Base-by-base conservation (phyloP, 305 asterid species). In the Striga hermonthica region DNA sequence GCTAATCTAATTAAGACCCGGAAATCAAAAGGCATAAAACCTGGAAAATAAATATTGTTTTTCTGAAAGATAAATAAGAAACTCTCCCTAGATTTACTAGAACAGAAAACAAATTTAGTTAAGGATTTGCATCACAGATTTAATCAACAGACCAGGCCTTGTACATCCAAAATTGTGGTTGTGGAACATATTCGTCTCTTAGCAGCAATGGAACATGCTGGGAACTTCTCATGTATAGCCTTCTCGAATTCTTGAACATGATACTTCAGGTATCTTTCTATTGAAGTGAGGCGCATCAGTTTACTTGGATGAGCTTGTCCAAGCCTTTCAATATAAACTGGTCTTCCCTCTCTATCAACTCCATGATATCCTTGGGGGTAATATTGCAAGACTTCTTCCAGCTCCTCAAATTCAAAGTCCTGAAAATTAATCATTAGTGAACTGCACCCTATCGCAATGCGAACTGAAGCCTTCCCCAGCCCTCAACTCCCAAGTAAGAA, bases 361-460 rank as follows among this genome's bases (percentile, higher is more conserved):
- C 97, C 98, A 80, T 92, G 98, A 83, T 85, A 89, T 76, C 98
- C 97, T 79, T 89, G 97, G 56, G 98, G 98, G 71, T 92, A 93
- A 72, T 80, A 90, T 62, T 90, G 90, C 84, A 93, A 64, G 68
- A 93, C 97, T 75, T 87, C 95, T 76, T 90, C 96, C 65, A 82
- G 81, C 84, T 93, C 99, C 72, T 77, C 83, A 64, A 86, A 93
- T 74, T 81, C 85, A 16, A 87, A 93, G 72, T 84, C 97, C 99
- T 93, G 80, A 69, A 69, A 73, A 53, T 64, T 58, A 75, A 71
- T 64, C 62, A 65, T 65, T 47, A 63, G 74, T 43, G 64, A 72
- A 62, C 64, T 55, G 45, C 38, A 60, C 61, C 37, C 38, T 50
- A 65, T 22, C 65, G 37, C 48, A 65, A 14, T 55, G 28, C 36